Evolutionary conservation across 305 asterid species (phyloP).

Genomic region (Withania somnifera): DNA sequence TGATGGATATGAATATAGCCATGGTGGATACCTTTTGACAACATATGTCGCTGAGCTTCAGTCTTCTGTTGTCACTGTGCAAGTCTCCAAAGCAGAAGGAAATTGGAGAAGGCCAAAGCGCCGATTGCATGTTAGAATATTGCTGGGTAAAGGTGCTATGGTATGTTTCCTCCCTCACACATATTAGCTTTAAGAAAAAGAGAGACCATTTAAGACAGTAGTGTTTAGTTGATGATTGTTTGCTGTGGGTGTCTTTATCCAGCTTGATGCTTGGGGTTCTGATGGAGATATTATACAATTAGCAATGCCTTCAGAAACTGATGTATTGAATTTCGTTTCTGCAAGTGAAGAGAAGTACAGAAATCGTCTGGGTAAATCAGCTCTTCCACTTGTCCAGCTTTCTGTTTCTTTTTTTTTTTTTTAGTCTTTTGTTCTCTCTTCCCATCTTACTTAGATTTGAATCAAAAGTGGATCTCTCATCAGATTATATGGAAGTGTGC

Average conservation of each 20-base stretch:
- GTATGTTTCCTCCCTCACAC: slow-evolving; percentile 23
- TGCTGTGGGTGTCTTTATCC: background rate
- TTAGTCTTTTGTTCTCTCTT: background rate
- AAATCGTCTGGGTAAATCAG: slow-evolving; percentile 45
- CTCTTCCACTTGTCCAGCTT: background rate
- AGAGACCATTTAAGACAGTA: background rate
- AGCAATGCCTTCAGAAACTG: slow-evolving; percentile 56
- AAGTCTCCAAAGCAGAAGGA: slow-evolving; percentile 67
- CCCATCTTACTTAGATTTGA: background rate
- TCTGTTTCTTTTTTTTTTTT: background rate
- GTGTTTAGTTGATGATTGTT: background rate
- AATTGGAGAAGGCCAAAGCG: slow-evolving; percentile 78
- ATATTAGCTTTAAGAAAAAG: background rate
- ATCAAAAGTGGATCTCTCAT: background rate
- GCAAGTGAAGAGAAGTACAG: slow-evolving; percentile 47
- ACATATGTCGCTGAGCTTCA: slow-evolving; percentile 69
- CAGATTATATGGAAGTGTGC: background rate
- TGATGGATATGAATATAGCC: slow-evolving; percentile 76
- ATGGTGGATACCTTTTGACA: slow-evolving; percentile 65
- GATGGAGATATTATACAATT: slow-evolving; percentile 73
- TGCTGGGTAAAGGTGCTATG: slow-evolving; percentile 70
- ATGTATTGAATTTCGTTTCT: slow-evolving; percentile 37
- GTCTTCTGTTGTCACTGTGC: slow-evolving; percentile 60
- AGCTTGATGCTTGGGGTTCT: slow-evolving; percentile 75
- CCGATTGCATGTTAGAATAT: slow-evolving; percentile 56